Evolutionary conservation across 257 asterid genomes (phyloP), one percentile per base, ranked within the genome.

Genomic region (Nicotiana benthamiana): DNA sequence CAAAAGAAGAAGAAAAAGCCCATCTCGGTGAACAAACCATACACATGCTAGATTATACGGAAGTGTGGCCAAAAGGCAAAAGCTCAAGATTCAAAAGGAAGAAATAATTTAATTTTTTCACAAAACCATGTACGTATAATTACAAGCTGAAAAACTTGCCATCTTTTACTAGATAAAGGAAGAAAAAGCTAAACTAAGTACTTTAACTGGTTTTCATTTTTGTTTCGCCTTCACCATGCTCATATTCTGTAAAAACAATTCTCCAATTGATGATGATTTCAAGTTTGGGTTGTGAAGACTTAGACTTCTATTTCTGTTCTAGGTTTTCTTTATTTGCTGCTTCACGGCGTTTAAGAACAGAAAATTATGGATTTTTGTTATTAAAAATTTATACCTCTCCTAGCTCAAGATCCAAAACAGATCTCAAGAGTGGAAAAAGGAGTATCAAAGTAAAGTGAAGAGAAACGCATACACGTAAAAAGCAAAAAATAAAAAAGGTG

Each of bases 41-140:
- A 74, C 79, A 74, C 79, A 48, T 74, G 79, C 16, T 74, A 15
- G 79, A 74, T 46, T 48, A 74, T 74, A 74, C 79, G 79, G 79
- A 48, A 74, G 61, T 18, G 61, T 48, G 62, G 79, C 48, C 61
- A 66, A 52, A 28, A 53, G 34, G 53, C 52, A 40, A 34, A 34
- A 67, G 27, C 52, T 36, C 53, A 26, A 17, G 8, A 18, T 26
- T 18, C 6, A 48, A 6, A 64, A 63, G 8, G 1, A 72, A 46
- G 17, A 20, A 1, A 36, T 9, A n/a, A 36, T 40, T 57, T 6
- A 57, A 20, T 59, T 9, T 51, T 51, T 12, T 0, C 30, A 59
- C 57, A 70, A 17, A n/a, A 9, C 46, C 77, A 70, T 43, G 34
- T 43, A 40, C 32, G 56, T 51, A 13, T 51, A 3, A 51, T 51